Base-by-base conservation (phyloP, 2,329 filamentous ascomycete genomes). In the Aureobasidium musti region DNA sequence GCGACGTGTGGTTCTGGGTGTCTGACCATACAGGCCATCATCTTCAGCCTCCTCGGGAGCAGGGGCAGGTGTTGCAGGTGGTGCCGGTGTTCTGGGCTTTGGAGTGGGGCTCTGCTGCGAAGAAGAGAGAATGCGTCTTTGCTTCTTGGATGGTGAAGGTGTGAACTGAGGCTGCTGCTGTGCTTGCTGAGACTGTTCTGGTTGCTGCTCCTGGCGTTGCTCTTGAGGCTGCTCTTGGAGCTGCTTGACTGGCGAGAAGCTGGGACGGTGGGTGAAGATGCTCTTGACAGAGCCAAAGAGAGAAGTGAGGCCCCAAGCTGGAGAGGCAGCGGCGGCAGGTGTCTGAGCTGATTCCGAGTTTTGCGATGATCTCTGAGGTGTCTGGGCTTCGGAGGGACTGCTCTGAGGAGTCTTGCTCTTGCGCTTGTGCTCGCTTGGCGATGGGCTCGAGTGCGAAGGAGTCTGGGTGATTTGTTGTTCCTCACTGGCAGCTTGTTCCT, bases 251-350 rank as follows among this genome's bases (percentile, higher is more conserved):
- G 61, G 61, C 26, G 61, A 64, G 4, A 64, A 23, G 37, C 19
- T 64, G 37, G 61, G 61, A 23, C 47, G 47, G 61, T 54, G 33
- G 3, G 61, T 17, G 37, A 64, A 64, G 49, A 64, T 64, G 26
- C 35, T 54, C 26, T 39, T 64, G 17, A 64, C 61, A 19, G 61
- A 64, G 49, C 61, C 61, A n/a, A 64, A 64, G 14, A 64, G 61
- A 13, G 61, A 64, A 33, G 49, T 33, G 21, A 64, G 37, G 19
- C 61, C 61, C 61, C 61, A 64, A 45, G 61, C 52, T 64, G 61
- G 61, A 43, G 61, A 64, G 28, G 61, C 49, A 11, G 61, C 49
- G 19, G 61, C 49, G 11, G 61, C 17, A 4, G 61, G 47, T n/a
- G 61, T 54, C 35, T 64, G 17, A n/a, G 43, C 49, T 45, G 60